These are phyloP conservation scores for Hypoxylon sp. DNA, from an alignment of 2,329 filamentous ascomycete species.

Conservation along the genomic window DNA sequence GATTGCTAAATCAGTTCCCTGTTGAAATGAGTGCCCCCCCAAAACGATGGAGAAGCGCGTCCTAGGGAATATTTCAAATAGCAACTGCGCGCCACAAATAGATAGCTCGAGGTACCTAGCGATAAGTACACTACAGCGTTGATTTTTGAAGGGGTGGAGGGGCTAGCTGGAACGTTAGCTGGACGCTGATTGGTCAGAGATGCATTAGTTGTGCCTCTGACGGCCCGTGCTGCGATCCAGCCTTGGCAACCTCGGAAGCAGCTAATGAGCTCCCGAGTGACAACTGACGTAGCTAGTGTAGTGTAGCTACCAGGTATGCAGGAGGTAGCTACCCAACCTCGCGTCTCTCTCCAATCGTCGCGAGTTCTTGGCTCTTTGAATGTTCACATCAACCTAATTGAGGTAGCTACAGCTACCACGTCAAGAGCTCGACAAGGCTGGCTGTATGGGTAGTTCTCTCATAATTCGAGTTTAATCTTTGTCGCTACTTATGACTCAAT, in stretches of 20 bases:
- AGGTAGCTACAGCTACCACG: slow-evolving; percentile 12
- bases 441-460: slow-evolving; percentile 10
- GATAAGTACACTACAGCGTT: slow-evolving; percentile 14
- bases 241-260: slow-evolving; percentile 20
- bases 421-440: slow-evolving; percentile 6
- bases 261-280: slow-evolving; percentile 35
- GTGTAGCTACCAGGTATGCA: slow-evolving; percentile 8
- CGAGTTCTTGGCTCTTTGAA: slow-evolving; percentile 14
- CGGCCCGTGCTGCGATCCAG: slow-evolving; percentile 3
- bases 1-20: neutral
- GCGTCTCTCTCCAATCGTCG: slow-evolving; percentile 12
- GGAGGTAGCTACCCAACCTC: slow-evolving; percentile 19
- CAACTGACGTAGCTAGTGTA: slow-evolving; percentile 35
- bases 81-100: slow-evolving; percentile 23
- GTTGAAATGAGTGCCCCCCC: neutral
- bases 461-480: slow-evolving; percentile 1
- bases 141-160: slow-evolving; percentile 21
- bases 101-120: neutral
- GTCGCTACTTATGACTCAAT: neutral
- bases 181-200: slow-evolving; percentile 2
- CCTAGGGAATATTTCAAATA: neutral
- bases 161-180: neutral
- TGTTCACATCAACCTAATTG: slow-evolving; percentile 12
- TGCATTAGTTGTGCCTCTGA: neutral
- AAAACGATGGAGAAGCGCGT: neutral